phyloP scores from a whole-genome alignment of 805 yeast genomes.

The Yamadazyma endophytica region DNA sequence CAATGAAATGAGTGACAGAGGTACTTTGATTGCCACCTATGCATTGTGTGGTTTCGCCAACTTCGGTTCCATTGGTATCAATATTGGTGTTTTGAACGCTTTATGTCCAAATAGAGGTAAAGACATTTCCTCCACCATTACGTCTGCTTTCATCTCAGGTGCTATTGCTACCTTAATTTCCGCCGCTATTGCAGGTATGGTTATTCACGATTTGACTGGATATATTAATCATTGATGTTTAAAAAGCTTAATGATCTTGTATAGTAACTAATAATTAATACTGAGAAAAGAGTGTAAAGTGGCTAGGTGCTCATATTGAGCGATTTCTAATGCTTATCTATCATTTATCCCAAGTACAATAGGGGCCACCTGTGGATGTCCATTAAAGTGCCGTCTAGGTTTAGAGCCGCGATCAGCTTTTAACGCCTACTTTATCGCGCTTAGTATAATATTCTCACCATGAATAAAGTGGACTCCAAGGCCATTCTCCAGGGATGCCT shows the following conservation, averaged over 20 bases:
- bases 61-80: constrained; percentile 59
- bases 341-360: no score
- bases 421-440: no score
- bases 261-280: no score
- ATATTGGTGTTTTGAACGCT: constrained; percentile 55
- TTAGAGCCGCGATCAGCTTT: no score
- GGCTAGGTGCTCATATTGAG: no score
- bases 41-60: constrained; percentile 63
- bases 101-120: constrained; percentile 48
- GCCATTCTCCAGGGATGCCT: constrained; percentile 23
- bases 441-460: no score
- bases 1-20: constrained; percentile 45
- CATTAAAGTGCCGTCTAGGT: no score
- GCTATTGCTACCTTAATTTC: constrained; percentile 50
- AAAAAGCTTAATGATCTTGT: no score
- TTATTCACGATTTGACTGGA: constrained; percentile 43
- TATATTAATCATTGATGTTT: no score
- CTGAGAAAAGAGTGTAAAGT: no score
- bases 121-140: constrained; percentile 43
- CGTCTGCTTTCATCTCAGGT: constrained; percentile 50
- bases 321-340: no score
- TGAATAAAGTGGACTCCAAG: constrained; percentile 6
- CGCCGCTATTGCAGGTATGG: constrained; percentile 63
- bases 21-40: constrained; percentile 54
- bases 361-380: no score